Evolutionary conservation across 2,329 filamentous ascomycete species (phyloP).

Genomic region (Diaporthe nobilis): DNA sequence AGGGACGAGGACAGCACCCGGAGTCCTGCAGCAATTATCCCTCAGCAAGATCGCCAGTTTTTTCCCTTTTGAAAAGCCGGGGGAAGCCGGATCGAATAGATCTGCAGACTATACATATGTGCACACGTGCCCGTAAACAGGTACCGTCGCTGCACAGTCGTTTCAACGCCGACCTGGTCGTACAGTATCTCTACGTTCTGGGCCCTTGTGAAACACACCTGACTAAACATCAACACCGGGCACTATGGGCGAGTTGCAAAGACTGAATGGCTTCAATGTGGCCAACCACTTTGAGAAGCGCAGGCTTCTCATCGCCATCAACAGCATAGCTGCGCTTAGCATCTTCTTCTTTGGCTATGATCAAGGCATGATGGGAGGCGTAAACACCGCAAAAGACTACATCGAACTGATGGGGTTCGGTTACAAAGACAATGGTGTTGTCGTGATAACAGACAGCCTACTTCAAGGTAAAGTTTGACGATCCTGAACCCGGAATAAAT

Average conservation of each 20-base stretch:
- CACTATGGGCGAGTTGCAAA: conserved; percentile 38
- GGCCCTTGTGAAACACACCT: background rate
- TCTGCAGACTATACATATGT: background rate
- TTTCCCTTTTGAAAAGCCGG: background rate
- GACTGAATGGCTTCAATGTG: conserved; percentile 50
- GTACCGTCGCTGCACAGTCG: background rate
- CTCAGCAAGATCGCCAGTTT: background rate
- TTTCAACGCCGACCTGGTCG: too few species aligned
- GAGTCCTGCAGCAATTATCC: background rate
- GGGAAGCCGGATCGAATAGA: background rate
- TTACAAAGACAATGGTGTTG: conserved; percentile 62
- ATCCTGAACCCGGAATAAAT: background rate
- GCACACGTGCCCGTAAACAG: background rate
- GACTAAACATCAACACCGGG: too few species aligned
- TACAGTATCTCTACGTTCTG: too few species aligned
- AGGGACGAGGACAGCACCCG: background rate
- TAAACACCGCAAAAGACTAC: conserved; percentile 76
- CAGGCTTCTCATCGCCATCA: conserved; percentile 71
- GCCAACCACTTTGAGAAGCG: conserved; percentile 69
- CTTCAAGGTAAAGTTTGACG: conserved; percentile 57
- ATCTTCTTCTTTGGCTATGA: conserved; percentile 79
- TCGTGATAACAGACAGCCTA: conserved; percentile 71
- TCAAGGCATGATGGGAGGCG: conserved; percentile 72
- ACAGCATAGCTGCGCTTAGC: conserved; percentile 73
- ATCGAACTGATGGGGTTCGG: conserved; percentile 76